Evolutionary conservation across 2,329 filamentous ascomycete genomes (phyloP).

Genomic region (Colletotrichum tamarilloi): DNA sequence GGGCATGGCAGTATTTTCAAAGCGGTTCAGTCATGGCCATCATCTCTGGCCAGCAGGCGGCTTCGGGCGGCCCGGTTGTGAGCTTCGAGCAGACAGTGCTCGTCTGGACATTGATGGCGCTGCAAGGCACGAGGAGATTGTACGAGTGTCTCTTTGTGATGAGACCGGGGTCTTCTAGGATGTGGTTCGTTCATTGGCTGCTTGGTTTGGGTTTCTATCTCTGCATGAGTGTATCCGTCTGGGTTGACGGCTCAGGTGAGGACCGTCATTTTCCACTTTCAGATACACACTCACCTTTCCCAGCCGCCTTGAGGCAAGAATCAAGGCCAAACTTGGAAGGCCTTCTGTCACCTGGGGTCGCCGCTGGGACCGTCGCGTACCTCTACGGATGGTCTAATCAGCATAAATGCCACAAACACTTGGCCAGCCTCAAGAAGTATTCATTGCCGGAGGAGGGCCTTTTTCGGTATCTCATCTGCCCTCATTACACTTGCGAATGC

Average conservation of each 20-base stretch:
- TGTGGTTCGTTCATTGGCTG: constrained; percentile 88
- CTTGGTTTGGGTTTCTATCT: constrained; percentile 84
- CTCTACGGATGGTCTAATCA: constrained; percentile 78
- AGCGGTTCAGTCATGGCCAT: constrained; percentile 64
- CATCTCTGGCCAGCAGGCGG: constrained; percentile 53
- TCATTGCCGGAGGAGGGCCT: constrained; percentile 79
- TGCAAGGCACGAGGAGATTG: constrained; percentile 80
- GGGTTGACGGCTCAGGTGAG: constrained; percentile 84
- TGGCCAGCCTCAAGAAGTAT: constrained; percentile 82
- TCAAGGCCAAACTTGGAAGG: background rate
- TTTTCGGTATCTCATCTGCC: constrained; percentile 81
- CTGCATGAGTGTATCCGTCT: constrained; percentile 78
- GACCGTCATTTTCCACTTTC: constrained; percentile 22
- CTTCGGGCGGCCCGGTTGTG: constrained; percentile 56
- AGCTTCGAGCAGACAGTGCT: constrained; percentile 70
- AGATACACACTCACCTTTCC: background rate
- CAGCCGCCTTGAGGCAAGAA: constrained; percentile 3
- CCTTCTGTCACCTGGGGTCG: constrained; percentile 48
- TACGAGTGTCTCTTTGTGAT: constrained; percentile 77
- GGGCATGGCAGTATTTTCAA: constrained; percentile 72
- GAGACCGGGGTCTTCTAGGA: constrained; percentile 76
- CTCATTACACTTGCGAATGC: constrained; percentile 93
- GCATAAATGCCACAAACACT: constrained; percentile 76
- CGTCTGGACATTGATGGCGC: constrained; percentile 77
- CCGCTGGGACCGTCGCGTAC: constrained; percentile 72